A percentile compares a stretch with the other conserved stretches of the same genome.
phyloP scores from a whole-genome alignment of 1,139 yeast species.

The Pichia sp. region DNA sequence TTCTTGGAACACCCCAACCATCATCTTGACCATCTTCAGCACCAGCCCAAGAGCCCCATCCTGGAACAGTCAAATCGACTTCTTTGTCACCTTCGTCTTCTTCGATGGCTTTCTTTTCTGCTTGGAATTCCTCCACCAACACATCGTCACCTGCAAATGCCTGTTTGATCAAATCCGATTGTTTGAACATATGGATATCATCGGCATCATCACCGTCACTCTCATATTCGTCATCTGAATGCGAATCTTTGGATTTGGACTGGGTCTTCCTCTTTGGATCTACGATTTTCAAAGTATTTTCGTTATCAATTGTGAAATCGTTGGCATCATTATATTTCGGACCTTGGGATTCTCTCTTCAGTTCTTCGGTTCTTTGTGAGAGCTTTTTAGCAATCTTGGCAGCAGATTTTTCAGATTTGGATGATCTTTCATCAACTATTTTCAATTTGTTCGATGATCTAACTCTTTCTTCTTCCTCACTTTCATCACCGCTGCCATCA shows the following conservation, averaged over 20 bases:
- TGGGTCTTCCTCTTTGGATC: too few species aligned
- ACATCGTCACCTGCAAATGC: slow-evolving; percentile 98
- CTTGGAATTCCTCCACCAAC: slow-evolving; percentile 62
- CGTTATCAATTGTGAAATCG: slow-evolving; percentile 40
- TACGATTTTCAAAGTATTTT: slow-evolving; percentile 32
- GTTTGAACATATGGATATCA: slow-evolving; percentile 50
- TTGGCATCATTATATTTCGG: slow-evolving; percentile 24
- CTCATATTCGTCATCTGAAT: slow-evolving; percentile 22
- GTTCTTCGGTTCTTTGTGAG: slow-evolving; percentile 21
- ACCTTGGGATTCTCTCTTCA: too few species aligned
- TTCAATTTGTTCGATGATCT: slow-evolving; percentile 40
- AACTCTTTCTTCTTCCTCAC: slow-evolving; percentile 22
- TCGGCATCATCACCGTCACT: slow-evolving; percentile 29
- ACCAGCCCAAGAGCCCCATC: slow-evolving; percentile 90
- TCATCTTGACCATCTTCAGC: slow-evolving; percentile 32
- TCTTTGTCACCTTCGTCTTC: slow-evolving; percentile 83
- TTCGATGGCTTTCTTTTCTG: slow-evolving; percentile 53
- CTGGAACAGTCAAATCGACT: slow-evolving; percentile 81
- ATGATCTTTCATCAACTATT: slow-evolving; percentile 46
- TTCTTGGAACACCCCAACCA: slow-evolving; percentile 27
- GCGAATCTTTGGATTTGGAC: slow-evolving; percentile 1
- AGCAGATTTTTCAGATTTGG: slow-evolving; percentile 43
- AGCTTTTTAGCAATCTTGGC: slow-evolving; percentile 39
- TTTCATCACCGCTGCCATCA: slow-evolving; percentile 21
- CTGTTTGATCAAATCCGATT: slow-evolving; percentile 68